Base-by-base conservation (phyloP, 2,329 filamentous ascomycete genomes). In the Sphaerulina vaccinii region DNA sequence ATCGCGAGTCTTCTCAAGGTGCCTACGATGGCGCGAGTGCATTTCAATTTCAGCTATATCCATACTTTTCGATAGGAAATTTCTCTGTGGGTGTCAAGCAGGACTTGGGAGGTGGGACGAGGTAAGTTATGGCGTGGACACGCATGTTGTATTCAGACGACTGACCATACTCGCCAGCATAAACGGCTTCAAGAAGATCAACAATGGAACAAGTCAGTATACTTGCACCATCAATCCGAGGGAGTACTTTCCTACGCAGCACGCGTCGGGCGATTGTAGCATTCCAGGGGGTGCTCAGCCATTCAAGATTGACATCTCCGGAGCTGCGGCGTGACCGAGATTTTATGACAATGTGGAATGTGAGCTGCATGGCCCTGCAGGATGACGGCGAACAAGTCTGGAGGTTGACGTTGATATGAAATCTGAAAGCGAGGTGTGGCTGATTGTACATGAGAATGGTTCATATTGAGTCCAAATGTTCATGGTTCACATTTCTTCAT, bases 31-130 rank as follows among this genome's bases (percentile, higher is more conserved):
- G 55, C 23, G 53, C 38, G 5, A 59, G 51, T 43, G 51, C 56
- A 3, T 64, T 65, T 41, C 18, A 49, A 2, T 64, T 66, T 51
- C 49, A 65, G 46, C 52, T 66, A 2, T 59, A 52, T n/a, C 50
- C 56, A 1, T 54, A 59, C 27, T 65, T 65, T 27, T 53, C 49
- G 8, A 65, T 66, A 41, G 62, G 61, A n/a, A 59, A 65, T 43
- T 66, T 66, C 49, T 51, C 52, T 27, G 21, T 66, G 11, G 45
- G 45, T 1, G 32, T 66, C 3, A 52, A 56, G 48, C 58, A 66
- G 24, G 60, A 62, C 47, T 22, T 56, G 11, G 48, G 42, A 5
- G 33, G 41, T 3, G 55, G 43, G 9, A 38, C 11, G 16, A 59
- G 46, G 49, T 56, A 37, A 15, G 45, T 50, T 33, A 35, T 16